A percentile compares a stretch with the other conserved stretches of the same genome.
Evolutionary conservation across 2,329 filamentous ascomycete genomes (phyloP).

Genomic region (Rugonectria rugulosa): DNA sequence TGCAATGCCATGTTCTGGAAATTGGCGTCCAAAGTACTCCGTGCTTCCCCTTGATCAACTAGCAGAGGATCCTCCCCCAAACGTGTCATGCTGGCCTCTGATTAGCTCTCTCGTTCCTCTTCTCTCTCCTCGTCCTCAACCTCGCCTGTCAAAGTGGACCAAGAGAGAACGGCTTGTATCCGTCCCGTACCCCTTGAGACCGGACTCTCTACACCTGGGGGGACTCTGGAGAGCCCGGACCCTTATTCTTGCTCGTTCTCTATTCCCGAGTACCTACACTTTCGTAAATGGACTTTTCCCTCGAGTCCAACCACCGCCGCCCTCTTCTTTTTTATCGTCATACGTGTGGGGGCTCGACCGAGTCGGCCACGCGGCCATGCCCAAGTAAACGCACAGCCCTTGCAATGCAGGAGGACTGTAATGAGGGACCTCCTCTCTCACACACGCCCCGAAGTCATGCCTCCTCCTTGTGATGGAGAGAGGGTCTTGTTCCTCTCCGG

Average conservation of each 20-base stretch:
- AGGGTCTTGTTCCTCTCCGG: background rate
- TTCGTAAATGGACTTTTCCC: background rate
- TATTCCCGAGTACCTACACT: no score
- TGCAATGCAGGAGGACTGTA: slow-evolving; percentile 4
- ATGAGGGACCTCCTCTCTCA: background rate
- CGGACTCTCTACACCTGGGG: no score
- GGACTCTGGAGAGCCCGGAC: no score
- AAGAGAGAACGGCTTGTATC: no score
- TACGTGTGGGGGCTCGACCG: slow-evolving; percentile 10
- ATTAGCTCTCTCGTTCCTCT: background rate
- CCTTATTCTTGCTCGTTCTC: no score
- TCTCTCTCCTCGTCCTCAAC: background rate
- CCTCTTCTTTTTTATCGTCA: slow-evolving; percentile 2
- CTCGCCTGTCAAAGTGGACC: slow-evolving; percentile 17
- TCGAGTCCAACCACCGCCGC: background rate
- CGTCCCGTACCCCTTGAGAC: no score
- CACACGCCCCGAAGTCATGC: no score
- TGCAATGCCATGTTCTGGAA: no score
- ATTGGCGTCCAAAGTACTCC: no score
- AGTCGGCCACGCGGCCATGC: slow-evolving; percentile 16
- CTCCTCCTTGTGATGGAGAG: no score
- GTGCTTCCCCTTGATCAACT: no score
- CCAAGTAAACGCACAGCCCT: background rate
- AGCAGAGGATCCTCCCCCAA: no score
- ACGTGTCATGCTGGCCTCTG: background rate